These are phyloP conservation scores for Mikania micrantha DNA, from an alignment of 129 eudicot species.

Conservation along the genomic window DNA sequence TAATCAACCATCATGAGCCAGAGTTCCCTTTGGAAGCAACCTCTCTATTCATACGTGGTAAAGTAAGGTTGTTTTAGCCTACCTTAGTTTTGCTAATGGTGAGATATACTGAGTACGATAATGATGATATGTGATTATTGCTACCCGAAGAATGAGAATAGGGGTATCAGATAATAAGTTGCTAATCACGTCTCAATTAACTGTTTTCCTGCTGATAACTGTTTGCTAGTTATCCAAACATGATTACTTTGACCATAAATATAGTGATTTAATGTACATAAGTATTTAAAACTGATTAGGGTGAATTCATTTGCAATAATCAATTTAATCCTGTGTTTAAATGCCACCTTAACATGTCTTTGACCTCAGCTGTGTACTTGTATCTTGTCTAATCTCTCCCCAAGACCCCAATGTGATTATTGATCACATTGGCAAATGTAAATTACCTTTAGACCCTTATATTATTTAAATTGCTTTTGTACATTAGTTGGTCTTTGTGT, in stretches of 20 bases:
- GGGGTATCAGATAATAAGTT: background rate
- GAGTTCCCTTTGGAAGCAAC: no score
- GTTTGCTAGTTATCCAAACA: background rate
- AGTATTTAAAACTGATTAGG: background rate
- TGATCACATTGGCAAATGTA: background rate
- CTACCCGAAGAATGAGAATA: background rate
- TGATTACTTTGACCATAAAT: background rate
- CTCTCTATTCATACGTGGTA: no score
- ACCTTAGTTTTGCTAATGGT: no score
- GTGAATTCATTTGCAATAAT: background rate
- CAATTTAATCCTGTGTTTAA: background rate
- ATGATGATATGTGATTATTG: background rate
- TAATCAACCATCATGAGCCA: no score
- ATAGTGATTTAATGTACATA: no score
- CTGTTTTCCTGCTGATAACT: background rate
- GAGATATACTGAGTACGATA: no score
- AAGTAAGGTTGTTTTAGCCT: no score
- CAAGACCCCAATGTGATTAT: background rate
- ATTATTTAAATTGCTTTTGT: no score
- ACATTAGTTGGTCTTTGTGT: background rate
- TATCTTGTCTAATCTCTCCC: background rate
- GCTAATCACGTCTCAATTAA: background rate
- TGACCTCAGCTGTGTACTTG: no score
- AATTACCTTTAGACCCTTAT: background rate
- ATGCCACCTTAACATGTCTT: background rate